phyloP scores from a whole-genome alignment of 257 asterid species.

The Ophiorrhiza pumila region DNA sequence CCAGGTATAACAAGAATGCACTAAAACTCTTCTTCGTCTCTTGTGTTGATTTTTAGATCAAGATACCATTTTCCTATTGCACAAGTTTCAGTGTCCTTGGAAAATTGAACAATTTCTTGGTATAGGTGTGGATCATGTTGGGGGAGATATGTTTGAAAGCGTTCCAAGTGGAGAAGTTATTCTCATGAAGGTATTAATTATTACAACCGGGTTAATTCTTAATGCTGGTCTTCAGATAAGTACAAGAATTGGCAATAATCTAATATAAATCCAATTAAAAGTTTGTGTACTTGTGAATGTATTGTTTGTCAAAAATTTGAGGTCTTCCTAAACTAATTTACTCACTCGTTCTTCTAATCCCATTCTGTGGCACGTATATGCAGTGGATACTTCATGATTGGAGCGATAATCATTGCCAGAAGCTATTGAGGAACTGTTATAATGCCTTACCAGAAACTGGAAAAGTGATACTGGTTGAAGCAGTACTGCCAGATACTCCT shows the following conservation, averaged over 20 bases:
- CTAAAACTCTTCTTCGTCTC: too few species aligned
- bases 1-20: not conserved
- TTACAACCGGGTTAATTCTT: too few species aligned
- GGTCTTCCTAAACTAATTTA: too few species aligned
- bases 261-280: too few species aligned
- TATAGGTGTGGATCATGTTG: conserved; percentile 4
- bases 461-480: conserved; percentile 19
- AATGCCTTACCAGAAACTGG: conserved; percentile 22
- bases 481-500: conserved; percentile 19
- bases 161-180: conserved; percentile 10
- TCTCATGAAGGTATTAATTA: conserved; percentile 17
- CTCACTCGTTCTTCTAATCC: not conserved
- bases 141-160: conserved; percentile 11
- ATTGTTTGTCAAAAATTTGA: too few species aligned
- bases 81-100: too few species aligned
- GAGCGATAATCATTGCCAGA: conserved; percentile 26
- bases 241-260: too few species aligned
- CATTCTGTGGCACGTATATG: not conserved
- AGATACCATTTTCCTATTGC: not conserved
- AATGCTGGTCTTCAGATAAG: too few species aligned
- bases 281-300: too few species aligned
- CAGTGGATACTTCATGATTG: conserved; percentile 32
- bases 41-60: too few species aligned
- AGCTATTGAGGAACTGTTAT: conserved; percentile 25
- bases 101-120: not conserved